These are phyloP conservation scores for Scalesia atractyloides DNA, from an alignment of 129 eudicot species.

Conservation along the genomic window DNA sequence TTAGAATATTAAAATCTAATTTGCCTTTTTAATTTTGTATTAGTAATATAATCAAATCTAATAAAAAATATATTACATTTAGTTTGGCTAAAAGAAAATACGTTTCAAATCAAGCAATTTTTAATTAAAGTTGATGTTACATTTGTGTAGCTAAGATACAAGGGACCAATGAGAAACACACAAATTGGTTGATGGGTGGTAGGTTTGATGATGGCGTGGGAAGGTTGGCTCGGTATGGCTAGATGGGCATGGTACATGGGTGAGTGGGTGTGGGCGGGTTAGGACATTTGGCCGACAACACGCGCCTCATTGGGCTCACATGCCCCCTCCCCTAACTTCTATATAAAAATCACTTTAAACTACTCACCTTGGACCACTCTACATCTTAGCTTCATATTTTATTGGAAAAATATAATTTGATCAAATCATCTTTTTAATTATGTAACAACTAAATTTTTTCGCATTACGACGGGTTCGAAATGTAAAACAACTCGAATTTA, in stretches of 20 bases:
- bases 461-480: too few species aligned
- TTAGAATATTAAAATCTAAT: too few species aligned
- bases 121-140: conserved; percentile 16
- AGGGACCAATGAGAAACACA: conserved; percentile 33
- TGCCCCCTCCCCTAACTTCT: conserved; percentile 37
- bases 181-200: conserved; percentile 31
- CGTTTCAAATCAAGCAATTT: neutral
- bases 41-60: too few species aligned
- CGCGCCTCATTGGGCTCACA: conserved; percentile 43
- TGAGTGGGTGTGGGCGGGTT: conserved; percentile 2
- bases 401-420: neutral
- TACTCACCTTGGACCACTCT: conserved; percentile 35
- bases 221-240: conserved; percentile 38
- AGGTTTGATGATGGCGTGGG: conserved; percentile 28
- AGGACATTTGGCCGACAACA: conserved; percentile 41
- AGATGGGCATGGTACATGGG: conserved; percentile 25
- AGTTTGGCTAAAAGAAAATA: neutral
- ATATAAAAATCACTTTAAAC: conserved; percentile 28
- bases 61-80: too few species aligned
- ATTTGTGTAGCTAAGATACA: conserved; percentile 22
- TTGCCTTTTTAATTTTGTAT: too few species aligned
- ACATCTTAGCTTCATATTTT: neutral
- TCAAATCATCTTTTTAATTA: neutral
- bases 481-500: too few species aligned
- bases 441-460: too few species aligned